Evolutionary conservation across 192 early-diverging fungal species (phyloP).

Genomic region (Dissophora ornata): DNA sequence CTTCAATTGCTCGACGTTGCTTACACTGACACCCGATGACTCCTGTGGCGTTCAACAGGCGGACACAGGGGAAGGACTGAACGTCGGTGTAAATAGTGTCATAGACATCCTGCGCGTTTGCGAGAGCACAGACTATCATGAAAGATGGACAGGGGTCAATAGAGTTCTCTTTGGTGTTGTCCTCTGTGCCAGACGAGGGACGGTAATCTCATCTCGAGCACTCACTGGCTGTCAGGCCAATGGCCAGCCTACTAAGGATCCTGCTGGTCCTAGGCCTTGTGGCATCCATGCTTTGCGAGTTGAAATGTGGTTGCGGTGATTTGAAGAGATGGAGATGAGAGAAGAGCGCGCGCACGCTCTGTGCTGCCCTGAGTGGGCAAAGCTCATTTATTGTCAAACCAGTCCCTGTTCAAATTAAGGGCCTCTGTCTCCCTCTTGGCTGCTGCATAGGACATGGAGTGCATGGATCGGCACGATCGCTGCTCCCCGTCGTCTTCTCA

Average conservation of each 20-base stretch:
- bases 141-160: not conserved
- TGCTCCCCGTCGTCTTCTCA: not conserved
- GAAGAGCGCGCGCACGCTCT: too few species aligned
- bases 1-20: too few species aligned
- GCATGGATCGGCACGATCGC: too few species aligned
- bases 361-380: slow-evolving; percentile 2
- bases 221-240: slow-evolving; percentile 31
- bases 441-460: too few species aligned
- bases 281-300: slow-evolving; percentile 3
- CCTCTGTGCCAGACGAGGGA: too few species aligned
- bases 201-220: not conserved
- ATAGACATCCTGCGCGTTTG: slow-evolving; percentile 25
- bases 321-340: too few species aligned
- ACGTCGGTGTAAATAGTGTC: slow-evolving; percentile 59
- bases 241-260: slow-evolving; percentile 21
- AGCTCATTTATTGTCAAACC: not conserved
- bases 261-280: slow-evolving; percentile 12
- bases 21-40: slow-evolving; percentile 72
- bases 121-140: slow-evolving; percentile 20
- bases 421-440: too few species aligned
- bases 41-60: slow-evolving; percentile 67
- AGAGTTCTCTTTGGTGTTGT: too few species aligned
- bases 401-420: too few species aligned
- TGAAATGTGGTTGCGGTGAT: not conserved
- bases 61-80: slow-evolving; percentile 64